Evolutionary conservation across 2,329 filamentous ascomycete species (phyloP), one percentile per base, ranked within the genome.

Genomic region (Botrytis squamosa): DNA sequence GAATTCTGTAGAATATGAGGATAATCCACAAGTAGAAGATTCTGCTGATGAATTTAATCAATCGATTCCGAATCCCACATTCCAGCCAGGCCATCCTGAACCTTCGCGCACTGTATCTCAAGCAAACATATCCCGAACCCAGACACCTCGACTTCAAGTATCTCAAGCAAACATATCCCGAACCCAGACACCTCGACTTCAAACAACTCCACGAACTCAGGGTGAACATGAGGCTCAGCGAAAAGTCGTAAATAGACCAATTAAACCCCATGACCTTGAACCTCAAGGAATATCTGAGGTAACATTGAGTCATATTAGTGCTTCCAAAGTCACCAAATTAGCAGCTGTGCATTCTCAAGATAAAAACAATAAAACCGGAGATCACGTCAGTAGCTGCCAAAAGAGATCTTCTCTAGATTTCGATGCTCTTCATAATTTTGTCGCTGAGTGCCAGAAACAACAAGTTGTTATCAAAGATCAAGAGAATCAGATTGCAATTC

Each of bases 401-500:
- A 18, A 33, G 18, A 57, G 6, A 69, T 7, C 10, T 42, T 6
- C 3, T 29, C 18, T 25, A 25, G 66, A 69, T 69, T 20, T 42
- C 20, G 18, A 3, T 57, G 49, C 36, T 29, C 36, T 57, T 12
- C 14, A 16, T 38, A 25, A 22, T 3, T 12, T n/a, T 25, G 18
- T 65, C 10, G 3, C n/a, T 14, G 42, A 57, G 18, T 46, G 33
- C 14, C 38, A 42, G 40, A 33, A 0, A n/a, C 38, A 38, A 69
- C n/a, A 64, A 12, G n/a, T 29, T 4, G 22, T 73, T 6, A 52
- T 75, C 14, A 25, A 55, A 36, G 20, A 20, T 18, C 74, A 72
- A 71, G 46, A 75, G n/a, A 38, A 74, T 29, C 66, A 74, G n/a
- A 71, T 44, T 38, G n/a, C 49, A 25, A 2, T 69, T 29, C 64